phyloP scores from a whole-genome alignment of 139 green algal genomes.

The Eudorina sp. region DNA sequence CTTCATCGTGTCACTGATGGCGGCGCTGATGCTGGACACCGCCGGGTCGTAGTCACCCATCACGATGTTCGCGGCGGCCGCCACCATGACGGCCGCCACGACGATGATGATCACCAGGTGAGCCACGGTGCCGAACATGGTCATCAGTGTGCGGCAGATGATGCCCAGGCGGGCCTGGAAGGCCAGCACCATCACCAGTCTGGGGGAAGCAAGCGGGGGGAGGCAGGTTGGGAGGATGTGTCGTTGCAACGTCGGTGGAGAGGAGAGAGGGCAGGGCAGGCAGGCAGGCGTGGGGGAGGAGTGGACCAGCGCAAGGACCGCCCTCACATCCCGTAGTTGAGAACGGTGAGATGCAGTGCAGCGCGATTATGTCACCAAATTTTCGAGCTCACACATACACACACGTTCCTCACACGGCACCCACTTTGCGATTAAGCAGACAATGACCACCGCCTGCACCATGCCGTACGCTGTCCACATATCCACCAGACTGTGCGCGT shows the following conservation, averaged over 20 bases:
- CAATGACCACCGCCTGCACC: slow-evolving; percentile 57
- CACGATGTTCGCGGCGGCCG: slow-evolving; percentile 13
- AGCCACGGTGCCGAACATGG: slow-evolving; percentile 2
- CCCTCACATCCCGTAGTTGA: too few relatives aligned
- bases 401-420: background rate
- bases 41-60: background rate
- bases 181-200: slow-evolving; percentile 49
- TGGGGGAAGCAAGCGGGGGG: background rate
- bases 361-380: too few relatives aligned
- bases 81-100: slow-evolving; percentile 41
- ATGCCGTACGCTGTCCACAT: slow-evolving; percentile 60
- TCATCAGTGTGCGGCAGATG: slow-evolving; percentile 53
- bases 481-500: slow-evolving; percentile 32
- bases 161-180: slow-evolving; percentile 65
- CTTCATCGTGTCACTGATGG: slow-evolving; percentile 21
- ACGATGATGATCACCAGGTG: slow-evolving; percentile 56
- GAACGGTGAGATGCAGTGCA: too few relatives aligned
- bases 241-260: background rate
- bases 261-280: too few relatives aligned
- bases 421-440: slow-evolving; percentile 59
- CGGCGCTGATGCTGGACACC: background rate
- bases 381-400: too few relatives aligned
- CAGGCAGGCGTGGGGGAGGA: too few relatives aligned
- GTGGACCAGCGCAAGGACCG: too few relatives aligned
- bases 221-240: background rate